Percentiles rank a stretch among this genome's conserved stretches.
These are phyloP conservation scores for Wickerhamomyces ciferrii DNA, from an alignment of 805 yeast species.

Conservation along the genomic window DNA sequence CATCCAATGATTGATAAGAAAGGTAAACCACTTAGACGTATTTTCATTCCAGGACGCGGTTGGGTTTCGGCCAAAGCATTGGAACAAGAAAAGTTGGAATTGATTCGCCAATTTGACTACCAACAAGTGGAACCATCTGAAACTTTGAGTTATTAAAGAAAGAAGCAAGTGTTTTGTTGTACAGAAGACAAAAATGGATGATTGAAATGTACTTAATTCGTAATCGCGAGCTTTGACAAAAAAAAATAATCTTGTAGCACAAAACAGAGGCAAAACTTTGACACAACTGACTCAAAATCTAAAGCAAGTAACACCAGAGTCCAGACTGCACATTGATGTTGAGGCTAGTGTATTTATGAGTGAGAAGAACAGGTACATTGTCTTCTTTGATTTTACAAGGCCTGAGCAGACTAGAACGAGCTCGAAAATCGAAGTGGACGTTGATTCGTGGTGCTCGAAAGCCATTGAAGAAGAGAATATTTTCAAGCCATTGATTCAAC, in stretches of 20 bases:
- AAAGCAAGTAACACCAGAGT: no score
- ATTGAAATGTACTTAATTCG: no score
- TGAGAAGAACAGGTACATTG: not conserved
- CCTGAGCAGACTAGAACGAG: not conserved
- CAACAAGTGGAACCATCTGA: not conserved
- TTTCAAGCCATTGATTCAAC: not conserved
- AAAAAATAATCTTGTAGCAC: not conserved
- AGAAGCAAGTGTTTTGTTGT: no score
- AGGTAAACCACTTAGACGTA: conserved; percentile 37
- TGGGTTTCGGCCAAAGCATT: conserved; percentile 34
- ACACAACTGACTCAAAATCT: not conserved
- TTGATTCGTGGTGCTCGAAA: not conserved
- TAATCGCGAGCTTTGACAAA: no score
- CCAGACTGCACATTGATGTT: no score
- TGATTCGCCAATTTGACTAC: not conserved
- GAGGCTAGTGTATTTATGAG: not conserved
- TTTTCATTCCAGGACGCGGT: conserved; percentile 44
- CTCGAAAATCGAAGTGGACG: not conserved
- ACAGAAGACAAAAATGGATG: no score
- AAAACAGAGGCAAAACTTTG: not conserved
- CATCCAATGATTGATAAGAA: conserved; percentile 25
- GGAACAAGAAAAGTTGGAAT: conserved; percentile 10
- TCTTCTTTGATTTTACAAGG: not conserved
- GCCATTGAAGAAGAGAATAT: not conserved
- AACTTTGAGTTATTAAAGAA: not conserved